These are phyloP conservation scores for Lipomyces kockii DNA, from an alignment of 805 yeast genomes.

Conservation along the genomic window DNA sequence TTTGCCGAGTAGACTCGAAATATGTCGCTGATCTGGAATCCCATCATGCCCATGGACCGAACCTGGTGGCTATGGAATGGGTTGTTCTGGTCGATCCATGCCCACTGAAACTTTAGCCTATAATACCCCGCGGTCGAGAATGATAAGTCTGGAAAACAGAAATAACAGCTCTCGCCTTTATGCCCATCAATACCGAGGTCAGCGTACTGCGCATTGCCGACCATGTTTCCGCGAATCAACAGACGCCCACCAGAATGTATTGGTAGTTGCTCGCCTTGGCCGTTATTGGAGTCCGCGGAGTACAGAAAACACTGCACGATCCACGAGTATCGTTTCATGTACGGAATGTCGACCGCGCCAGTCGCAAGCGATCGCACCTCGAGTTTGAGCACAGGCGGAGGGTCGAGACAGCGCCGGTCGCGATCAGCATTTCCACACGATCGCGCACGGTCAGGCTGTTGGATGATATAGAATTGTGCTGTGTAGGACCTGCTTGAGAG, in stretches of 20 bases:
- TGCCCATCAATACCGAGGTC: slow-evolving; percentile 27
- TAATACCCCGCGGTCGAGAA: slow-evolving; percentile 45
- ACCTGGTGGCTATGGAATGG: slow-evolving; percentile 22
- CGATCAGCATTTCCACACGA: slow-evolving; percentile 37
- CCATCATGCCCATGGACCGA: slow-evolving; percentile 35
- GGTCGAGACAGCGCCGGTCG: slow-evolving; percentile 37
- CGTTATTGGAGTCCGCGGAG: slow-evolving; percentile 14
- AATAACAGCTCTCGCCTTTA: slow-evolving; percentile 37
- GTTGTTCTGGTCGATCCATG: slow-evolving; percentile 40
- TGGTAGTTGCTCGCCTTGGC: neutral
- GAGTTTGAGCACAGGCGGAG: slow-evolving; percentile 36
- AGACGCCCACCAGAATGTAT: slow-evolving; percentile 20
- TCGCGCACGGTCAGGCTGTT: slow-evolving; percentile 38
- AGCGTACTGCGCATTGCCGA: slow-evolving; percentile 27
- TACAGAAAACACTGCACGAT: slow-evolving; percentile 30
- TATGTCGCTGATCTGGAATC: slow-evolving; percentile 37
- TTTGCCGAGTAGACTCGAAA: slow-evolving; percentile 46
- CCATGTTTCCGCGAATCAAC: slow-evolving; percentile 36
- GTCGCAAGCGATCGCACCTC: slow-evolving; percentile 22
- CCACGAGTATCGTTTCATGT: slow-evolving; percentile 34
- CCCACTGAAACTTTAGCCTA: slow-evolving; percentile 41
- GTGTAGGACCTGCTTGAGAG: slow-evolving; percentile 12
- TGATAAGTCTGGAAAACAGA: slow-evolving; percentile 45
- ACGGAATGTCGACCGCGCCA: slow-evolving; percentile 21
- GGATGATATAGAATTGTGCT: slow-evolving; percentile 28